Base-by-base conservation (phyloP, 1,139 yeast genomes). In the Sugiyamaella novakii region DNA sequence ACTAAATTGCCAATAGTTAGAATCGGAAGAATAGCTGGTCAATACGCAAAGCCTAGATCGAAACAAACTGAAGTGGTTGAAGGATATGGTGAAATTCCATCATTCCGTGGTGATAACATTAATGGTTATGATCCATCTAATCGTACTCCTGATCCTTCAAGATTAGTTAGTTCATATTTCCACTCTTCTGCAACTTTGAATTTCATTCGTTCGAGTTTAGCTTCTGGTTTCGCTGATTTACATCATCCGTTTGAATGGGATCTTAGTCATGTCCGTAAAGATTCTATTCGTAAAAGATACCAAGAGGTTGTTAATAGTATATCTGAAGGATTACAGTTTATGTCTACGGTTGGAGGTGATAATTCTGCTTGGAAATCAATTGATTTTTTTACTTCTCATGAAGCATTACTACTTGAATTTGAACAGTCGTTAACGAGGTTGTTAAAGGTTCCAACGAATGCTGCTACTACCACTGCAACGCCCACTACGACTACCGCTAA, bases 111-210 rank as follows among this genome's bases (percentile, higher is more conserved):
- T 2, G 77, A 72, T 54, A 73, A 71, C 48, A 68, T 72, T 52
- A 72, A 72, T 50, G 76, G 76, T 1, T 72, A 64, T 48, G 73
- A 70, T 8, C 64, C 67, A 1, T 43, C 47, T 5, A 69, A 72
- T 49, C 62, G 76, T 12, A 62, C 60, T 7, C 76, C 76, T 3
- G 72, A 72, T 47, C 77, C 76, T 6, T 52, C 62, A 3, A 58
- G 76, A 15, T 62, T 72, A n/a, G 74, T 72, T 3, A 63, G 64
- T 39, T 69, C 76, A 7, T 72, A 72, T 58, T 73, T 73, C 59
- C 76, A 72, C 53, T 71, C 75, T 10, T 73, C 77, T 6, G 75
- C 76, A 2, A 72, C 76, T 2, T 57, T 72, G 43, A 72, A 72
- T 54, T 72, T 66, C 57, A 69, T 72, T 38, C 57, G 76, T 17